A percentile compares a stretch with the other conserved stretches of the same genome.
These are phyloP conservation scores for Saccharomycopsis capsularis DNA, from an alignment of 805 yeast species.

Conservation along the genomic window DNA sequence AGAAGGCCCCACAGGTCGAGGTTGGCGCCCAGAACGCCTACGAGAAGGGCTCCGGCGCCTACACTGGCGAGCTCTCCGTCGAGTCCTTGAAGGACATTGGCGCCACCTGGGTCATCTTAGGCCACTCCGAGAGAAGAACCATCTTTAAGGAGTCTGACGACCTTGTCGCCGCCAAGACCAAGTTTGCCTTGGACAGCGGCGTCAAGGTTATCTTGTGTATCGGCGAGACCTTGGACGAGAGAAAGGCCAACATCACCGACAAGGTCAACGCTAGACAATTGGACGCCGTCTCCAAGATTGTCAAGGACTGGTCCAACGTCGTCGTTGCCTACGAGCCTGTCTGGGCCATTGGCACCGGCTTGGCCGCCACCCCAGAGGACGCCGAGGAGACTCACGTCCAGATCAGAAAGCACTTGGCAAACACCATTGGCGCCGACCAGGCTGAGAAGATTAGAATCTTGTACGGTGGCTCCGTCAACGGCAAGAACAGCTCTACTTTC, in stretches of 20 bases:
- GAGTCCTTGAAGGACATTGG: slow-evolving; percentile 85
- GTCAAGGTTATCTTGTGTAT: slow-evolving; percentile 90
- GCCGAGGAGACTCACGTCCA: slow-evolving; percentile 92
- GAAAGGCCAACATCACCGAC: slow-evolving; percentile 81
- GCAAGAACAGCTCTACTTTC: slow-evolving; percentile 84
- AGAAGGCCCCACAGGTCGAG: slow-evolving; percentile 59
- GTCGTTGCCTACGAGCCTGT: slow-evolving; percentile 99
- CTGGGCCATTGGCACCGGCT: slow-evolving; percentile 99
- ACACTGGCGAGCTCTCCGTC: slow-evolving; percentile 94
- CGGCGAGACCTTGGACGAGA: slow-evolving; percentile 96
- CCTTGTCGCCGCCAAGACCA: slow-evolving; percentile 87
- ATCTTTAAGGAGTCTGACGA: slow-evolving; percentile 86
- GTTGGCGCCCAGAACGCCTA: slow-evolving; percentile 91
- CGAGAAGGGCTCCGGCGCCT: slow-evolving; percentile 88
- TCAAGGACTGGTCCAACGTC: slow-evolving; percentile 82
- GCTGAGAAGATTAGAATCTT: slow-evolving; percentile 82
- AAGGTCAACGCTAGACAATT: slow-evolving; percentile 85
- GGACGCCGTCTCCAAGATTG: slow-evolving; percentile 74
- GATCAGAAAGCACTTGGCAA: slow-evolving; percentile 76
- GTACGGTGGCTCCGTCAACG: slow-evolving; percentile 98
- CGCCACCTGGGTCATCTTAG: slow-evolving; percentile 90
- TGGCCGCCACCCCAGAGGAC: slow-evolving; percentile 97
- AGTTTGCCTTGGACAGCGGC: slow-evolving; percentile 87
- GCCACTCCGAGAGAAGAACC: slow-evolving; percentile 98
- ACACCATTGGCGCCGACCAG: slow-evolving; percentile 68